phyloP scores from a whole-genome alignment of 2,329 filamentous ascomycete genomes.

The Pseudogymnoascus sp. region DNA sequence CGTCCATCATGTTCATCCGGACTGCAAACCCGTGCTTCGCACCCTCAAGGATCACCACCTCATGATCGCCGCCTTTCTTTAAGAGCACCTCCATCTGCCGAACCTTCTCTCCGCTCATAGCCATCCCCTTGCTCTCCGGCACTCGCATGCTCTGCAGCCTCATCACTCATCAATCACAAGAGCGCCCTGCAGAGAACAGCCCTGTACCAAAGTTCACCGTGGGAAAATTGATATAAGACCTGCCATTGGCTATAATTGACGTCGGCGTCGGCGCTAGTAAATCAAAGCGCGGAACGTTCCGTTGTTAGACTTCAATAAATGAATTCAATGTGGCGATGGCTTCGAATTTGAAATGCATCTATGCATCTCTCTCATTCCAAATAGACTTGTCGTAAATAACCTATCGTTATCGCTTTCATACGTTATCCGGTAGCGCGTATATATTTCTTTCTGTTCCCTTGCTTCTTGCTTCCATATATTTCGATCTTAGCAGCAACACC shows the following conservation, averaged over 20 bases:
- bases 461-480: not conserved
- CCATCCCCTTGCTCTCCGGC: not conserved
- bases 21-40: too few species aligned
- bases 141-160: not conserved
- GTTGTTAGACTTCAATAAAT: not conserved
- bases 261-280: not conserved
- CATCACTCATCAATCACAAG: too few species aligned
- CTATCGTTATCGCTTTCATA: not conserved
- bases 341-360: not conserved
- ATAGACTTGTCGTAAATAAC: not conserved
- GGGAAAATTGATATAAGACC: not conserved
- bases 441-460: not conserved
- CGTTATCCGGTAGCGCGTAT: not conserved
- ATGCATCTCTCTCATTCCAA: not conserved
- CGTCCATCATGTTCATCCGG: too few species aligned
- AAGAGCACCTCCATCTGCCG: too few species aligned
- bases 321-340: constrained; percentile 2
- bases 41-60: too few species aligned
- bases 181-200: not conserved
- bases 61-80: too few species aligned
- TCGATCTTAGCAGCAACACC: not conserved
- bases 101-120: too few species aligned
- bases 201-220: not conserved
- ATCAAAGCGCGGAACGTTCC: not conserved
- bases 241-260: not conserved